Conservation (phyloP, 148 eudicot genomes). For the Rhododendron ferrugineum region DNA sequence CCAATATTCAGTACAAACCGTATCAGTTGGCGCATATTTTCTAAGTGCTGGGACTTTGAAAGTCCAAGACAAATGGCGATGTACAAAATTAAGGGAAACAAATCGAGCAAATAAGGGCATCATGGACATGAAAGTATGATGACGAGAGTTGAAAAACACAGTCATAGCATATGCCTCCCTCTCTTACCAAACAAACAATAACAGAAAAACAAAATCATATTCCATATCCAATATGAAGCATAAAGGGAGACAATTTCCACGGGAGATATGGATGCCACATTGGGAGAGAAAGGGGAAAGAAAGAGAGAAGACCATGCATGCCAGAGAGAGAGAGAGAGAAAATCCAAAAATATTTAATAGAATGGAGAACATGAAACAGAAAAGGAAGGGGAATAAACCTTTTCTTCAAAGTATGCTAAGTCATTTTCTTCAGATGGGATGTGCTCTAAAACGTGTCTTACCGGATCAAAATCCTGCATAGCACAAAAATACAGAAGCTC, state of each 20-base stretch:
- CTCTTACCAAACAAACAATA: not conserved
- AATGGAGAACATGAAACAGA: not conserved
- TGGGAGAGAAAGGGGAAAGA: not conserved
- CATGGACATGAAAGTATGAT: slow-evolving; percentile 5
- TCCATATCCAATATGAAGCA: slow-evolving; percentile 4
- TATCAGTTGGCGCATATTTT: not conserved
- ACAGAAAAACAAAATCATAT: not conserved
- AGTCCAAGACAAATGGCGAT: not conserved
- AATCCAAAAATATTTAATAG: not conserved
- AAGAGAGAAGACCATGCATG: not conserved
- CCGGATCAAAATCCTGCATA: slow-evolving; percentile 81
- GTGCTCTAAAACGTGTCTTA: slow-evolving; percentile 54
- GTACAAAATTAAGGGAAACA: not conserved
- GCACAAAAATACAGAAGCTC: slow-evolving; percentile 1
- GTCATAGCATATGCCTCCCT: not conserved
- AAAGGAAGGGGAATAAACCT: slow-evolving; percentile 35
- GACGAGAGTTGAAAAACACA: not conserved
- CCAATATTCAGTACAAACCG: not conserved
- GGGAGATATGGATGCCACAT: slow-evolving; percentile 1
- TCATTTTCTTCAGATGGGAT: slow-evolving; percentile 72
- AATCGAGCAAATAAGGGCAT: not conserved
- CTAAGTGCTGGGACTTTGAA: not conserved
- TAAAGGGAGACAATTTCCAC: not conserved
- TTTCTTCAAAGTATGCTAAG: slow-evolving; percentile 64
- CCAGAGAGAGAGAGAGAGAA: not conserved